Evolutionary conservation across 768 basidiomycete genomes (phyloP), one percentile per base, ranked within the genome.

Genomic region (Podaxis sp.): DNA sequence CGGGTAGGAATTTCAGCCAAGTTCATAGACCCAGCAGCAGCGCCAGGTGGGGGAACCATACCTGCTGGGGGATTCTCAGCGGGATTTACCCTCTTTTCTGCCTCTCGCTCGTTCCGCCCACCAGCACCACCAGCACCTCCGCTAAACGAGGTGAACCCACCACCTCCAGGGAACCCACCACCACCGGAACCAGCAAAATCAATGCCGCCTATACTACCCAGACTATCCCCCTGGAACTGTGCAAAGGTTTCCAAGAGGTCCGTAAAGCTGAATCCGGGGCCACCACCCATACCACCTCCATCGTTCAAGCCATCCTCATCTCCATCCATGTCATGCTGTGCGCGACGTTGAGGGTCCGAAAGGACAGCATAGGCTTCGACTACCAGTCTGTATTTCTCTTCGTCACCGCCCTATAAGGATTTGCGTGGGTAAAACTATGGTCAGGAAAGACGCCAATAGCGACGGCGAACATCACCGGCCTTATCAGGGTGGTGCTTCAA

Each of bases 341-440:
- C 81, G 46, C 92, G 82, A 49, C 87, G 79, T 11, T 77, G 78
- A 1, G 91, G 82, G 66, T 95, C 94, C 0, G 91, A 93, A 2
- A 95, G 85, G 3, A 95, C 89, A 7, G 86, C 83, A 65, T 95
- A 82, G 2, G 93, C 91, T 74, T 95, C 94, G 0, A 80, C 86
- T 33, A 93, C 88, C 22, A 94, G 82, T 75, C 98, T 97, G 85
- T 98, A 99, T 68, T 93, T 91, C 71, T 97, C 96, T 69, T 96
- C 95, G 71, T 95, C 93, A 30, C 96, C 96, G 28, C 96, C 95
- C 88, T 93, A 64, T 65, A 64, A 46, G 46, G 28, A 7, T 36
- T 40, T 1, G 3, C 5, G 15, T 26, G 38, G 48, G 51, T 13
- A 36, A 24, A 36, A 55, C 30, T 22, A 7, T 40, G 60, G 24